These are phyloP conservation scores for Diplodia seriata DNA, from an alignment of 2,329 filamentous ascomycete genomes.

Conservation along the genomic window DNA sequence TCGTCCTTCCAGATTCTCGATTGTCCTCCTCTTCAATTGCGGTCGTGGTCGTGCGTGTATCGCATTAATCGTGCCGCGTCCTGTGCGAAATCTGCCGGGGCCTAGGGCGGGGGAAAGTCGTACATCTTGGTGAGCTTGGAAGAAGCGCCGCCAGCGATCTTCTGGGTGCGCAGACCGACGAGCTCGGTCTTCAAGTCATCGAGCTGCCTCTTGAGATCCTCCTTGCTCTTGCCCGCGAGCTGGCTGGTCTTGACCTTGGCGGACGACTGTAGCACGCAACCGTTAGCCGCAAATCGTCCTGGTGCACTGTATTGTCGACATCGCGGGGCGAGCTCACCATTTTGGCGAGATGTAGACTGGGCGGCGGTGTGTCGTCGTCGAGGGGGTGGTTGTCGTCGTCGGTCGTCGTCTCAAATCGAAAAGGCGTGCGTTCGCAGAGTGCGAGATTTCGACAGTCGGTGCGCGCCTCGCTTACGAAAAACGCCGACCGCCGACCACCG, in stretches of 20 bases:
- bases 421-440: constrained; percentile 24
- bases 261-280: constrained; percentile 58
- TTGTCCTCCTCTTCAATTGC: constrained; percentile 14
- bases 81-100: constrained; percentile 34
- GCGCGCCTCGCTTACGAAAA: constrained; percentile 31
- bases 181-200: constrained; percentile 96
- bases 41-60: constrained; percentile 1
- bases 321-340: constrained; percentile 43
- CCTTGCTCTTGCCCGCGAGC: constrained; percentile 99
- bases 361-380: constrained; percentile 35
- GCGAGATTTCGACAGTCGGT: constrained; percentile 29
- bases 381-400: constrained; percentile 35
- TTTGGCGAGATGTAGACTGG: constrained; percentile 40
- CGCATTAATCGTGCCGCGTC: constrained; percentile 4
- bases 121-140: constrained; percentile 99
- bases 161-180: constrained; percentile 95
- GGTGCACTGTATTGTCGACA: constrained; percentile 17
- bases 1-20: neutral
- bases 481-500: constrained; percentile 12
- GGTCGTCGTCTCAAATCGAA: constrained; percentile 31
- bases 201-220: constrained; percentile 95
- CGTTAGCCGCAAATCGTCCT: constrained; percentile 40
- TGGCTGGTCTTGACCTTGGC: constrained; percentile 89
- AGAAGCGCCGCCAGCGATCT: constrained; percentile 90
- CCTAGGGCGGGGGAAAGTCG: constrained; percentile 51